Evolutionary conservation across 2,329 filamentous ascomycete genomes (phyloP).

Genomic region (Teratosphaeriaceae sp.): DNA sequence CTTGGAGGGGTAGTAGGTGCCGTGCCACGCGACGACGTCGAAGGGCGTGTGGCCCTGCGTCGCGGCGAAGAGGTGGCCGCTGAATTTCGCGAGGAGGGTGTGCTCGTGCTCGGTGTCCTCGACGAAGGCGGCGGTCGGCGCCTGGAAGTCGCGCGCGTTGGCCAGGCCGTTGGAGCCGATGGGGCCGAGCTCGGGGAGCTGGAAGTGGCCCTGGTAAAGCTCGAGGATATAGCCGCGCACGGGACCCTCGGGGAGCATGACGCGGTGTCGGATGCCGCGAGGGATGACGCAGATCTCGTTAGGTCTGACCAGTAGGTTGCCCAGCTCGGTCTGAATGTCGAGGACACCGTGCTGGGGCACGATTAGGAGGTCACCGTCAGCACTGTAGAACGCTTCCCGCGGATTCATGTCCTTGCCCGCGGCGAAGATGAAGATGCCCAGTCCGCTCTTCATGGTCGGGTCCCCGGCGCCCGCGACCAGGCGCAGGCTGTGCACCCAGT

Average conservation of each 20-base stretch:
- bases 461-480: conserved; percentile 75
- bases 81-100: conserved; percentile 56
- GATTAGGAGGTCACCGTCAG: conserved; percentile 63
- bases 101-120: conserved; percentile 50
- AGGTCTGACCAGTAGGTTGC: conserved; percentile 56
- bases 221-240: conserved; percentile 62
- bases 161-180: conserved; percentile 61
- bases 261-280: conserved; percentile 57
- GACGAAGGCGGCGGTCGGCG: conserved; percentile 53
- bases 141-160: conserved; percentile 59
- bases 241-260: conserved; percentile 54
- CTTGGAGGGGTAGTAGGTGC: conserved; percentile 58
- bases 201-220: conserved; percentile 58
- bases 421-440: conserved; percentile 76
- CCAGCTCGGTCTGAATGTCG: conserved; percentile 63
- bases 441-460: conserved; percentile 67
- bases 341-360: conserved; percentile 59
- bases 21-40: conserved; percentile 66
- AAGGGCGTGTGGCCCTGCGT: conserved; percentile 61
- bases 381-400: conserved; percentile 74
- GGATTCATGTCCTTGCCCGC: conserved; percentile 70
- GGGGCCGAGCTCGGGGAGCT: conserved; percentile 60
- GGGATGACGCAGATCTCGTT: conserved; percentile 64
- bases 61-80: conserved; percentile 53
- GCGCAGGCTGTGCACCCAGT: conserved; percentile 63